Conservation (phyloP, 768 basidiomycete species). For the Phanerochaete sordida region DNA sequence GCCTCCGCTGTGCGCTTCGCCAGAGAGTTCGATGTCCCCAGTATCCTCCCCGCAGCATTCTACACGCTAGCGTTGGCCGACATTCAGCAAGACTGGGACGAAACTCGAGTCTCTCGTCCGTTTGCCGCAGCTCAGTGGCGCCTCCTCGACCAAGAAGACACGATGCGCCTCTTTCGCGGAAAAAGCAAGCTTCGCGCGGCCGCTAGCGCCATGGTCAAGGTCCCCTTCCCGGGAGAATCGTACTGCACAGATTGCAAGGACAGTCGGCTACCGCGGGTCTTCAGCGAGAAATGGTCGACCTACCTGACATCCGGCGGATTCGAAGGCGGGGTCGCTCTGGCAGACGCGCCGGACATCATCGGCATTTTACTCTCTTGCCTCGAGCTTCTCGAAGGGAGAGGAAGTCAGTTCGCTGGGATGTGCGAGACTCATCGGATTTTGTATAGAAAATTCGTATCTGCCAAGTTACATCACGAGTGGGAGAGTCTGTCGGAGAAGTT, state of each 20-base stretch:
- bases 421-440: not conserved
- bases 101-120: not conserved
- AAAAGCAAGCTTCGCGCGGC: not conserved
- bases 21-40: constrained; percentile 9
- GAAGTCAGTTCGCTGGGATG: not conserved
- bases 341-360: not conserved
- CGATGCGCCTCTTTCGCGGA: not conserved
- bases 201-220: not conserved
- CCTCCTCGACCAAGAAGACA: not conserved
- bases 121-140: not conserved
- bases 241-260: not conserved
- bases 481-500: not conserved
- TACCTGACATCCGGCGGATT: not conserved
- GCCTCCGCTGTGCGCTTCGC: constrained; percentile 11
- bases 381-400: not conserved
- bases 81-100: not conserved
- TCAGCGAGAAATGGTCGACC: not conserved
- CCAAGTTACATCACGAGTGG: not conserved
- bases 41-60: constrained; percentile 15
- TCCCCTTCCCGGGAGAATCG: not conserved
- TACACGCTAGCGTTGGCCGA: constrained; percentile 6
- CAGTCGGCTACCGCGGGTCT: not conserved
- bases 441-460: not conserved
- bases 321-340: not conserved
- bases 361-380: not conserved